Base-by-base conservation (phyloP, 208 protist species). In the Wallacemonas sp. region DNA sequence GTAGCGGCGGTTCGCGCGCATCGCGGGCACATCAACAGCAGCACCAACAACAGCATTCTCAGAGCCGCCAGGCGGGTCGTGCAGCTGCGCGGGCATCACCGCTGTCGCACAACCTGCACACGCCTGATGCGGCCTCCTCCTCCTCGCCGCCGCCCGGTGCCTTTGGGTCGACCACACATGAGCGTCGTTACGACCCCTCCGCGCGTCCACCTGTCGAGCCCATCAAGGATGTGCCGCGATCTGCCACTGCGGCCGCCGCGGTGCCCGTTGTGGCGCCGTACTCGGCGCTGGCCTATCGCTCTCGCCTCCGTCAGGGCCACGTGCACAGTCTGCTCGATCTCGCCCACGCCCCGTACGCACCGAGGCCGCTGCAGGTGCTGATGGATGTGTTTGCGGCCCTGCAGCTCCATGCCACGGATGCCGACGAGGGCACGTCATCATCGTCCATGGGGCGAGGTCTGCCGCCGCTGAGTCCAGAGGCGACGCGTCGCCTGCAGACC, bases 261-360 rank as follows among this genome's bases (percentile, higher is more conserved):
- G 23, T 42, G 44, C 42, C 57, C 2, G 39, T 70, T 2, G 38
- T 59, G 36, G 48, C 50, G 45, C 69, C 63, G 2, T 55, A 76
- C 64, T 84, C 82, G 3, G 63, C 66, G 11, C 69, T 79, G 16
- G 84, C 85, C 33, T 95, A 95, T 66, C 72, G 81, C 25, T 63
- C 73, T 39, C 81, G 82, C 0, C 48, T 95, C 14, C 61, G 70
- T 26, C 52, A 76, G 12, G 84, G 81, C n/a, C 72, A 49, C 29
- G 83, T 88, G 45, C 57, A 77, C 4, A 70, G 64, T 23, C 57
- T 95, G 23, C 44, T 68, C 3, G 72, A 82, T 48, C 75, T 95
- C 44, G 61, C 76, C 2, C 78, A 74, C 46, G 68, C 81, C 2
- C 84, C 84, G 23, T 95, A 91, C 70, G 84, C 86, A 8, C 80